Evolutionary conservation across 2,329 filamentous ascomycete species (phyloP).

Genomic region (Zalaria obscura): DNA sequence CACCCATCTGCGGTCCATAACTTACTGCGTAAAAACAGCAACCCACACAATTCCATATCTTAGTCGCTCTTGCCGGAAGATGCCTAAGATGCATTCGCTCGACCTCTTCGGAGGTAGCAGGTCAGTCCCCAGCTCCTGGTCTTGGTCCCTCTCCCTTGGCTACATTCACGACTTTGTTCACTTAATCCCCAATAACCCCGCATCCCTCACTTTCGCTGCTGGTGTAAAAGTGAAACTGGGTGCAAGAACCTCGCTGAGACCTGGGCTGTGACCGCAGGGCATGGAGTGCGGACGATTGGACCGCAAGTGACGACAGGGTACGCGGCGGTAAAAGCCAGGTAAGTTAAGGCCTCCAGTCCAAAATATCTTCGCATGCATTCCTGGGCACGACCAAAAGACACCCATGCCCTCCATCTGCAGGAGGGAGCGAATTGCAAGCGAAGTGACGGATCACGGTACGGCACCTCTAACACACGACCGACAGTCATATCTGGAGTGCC

Average conservation of each 20-base stretch:
- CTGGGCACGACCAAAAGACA: background rate
- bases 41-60: too few species aligned
- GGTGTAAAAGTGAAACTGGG: too few species aligned
- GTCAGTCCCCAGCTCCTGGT: conserved; percentile 9
- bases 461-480: background rate
- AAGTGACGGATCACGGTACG: background rate
- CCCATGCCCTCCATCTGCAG: background rate
- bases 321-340: conserved; percentile 54
- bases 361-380: background rate
- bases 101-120: conserved; percentile 18
- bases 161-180: too few species aligned
- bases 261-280: conserved; percentile 24
- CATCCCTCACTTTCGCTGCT: too few species aligned
- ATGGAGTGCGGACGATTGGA: conserved; percentile 51
- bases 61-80: too few species aligned
- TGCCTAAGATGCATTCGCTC: background rate
- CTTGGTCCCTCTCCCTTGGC: too few species aligned
- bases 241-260: too few species aligned
- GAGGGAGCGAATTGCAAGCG: background rate
- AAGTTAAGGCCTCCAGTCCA: conserved; percentile 5
- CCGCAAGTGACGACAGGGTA: conserved; percentile 60
- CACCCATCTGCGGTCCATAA: too few species aligned
- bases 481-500: conserved; percentile 34
- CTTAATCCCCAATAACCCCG: too few species aligned
- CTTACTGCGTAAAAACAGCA: too few species aligned